phyloP scores from a whole-genome alignment of 1,284 basidiomycete genomes.

The Leucoagaricus sp. region DNA sequence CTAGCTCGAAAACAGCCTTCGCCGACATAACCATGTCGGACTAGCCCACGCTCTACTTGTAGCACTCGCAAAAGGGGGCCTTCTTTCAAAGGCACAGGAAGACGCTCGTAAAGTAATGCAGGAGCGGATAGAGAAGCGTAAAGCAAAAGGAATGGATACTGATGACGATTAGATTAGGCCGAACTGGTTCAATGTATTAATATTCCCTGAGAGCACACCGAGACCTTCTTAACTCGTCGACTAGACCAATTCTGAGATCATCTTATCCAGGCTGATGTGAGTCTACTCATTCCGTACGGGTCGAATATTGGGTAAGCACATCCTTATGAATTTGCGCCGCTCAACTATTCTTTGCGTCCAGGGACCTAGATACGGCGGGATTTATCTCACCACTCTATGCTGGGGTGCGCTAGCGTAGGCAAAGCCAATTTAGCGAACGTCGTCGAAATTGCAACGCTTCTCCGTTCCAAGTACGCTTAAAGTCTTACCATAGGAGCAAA shows the following conservation, averaged over 20 bases:
- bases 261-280: constrained; percentile 8
- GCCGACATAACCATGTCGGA: constrained; percentile 83
- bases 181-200: constrained; percentile 16
- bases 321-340: background rate
- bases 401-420: background rate
- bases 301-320: constrained; percentile 16
- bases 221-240: background rate
- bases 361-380: background rate
- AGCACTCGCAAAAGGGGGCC: constrained; percentile 68
- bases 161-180: constrained; percentile 47
- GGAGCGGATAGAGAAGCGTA: constrained; percentile 51
- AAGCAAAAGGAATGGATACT: constrained; percentile 53
- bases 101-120: constrained; percentile 50
- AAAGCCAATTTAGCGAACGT: background rate
- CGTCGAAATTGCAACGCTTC: background rate
- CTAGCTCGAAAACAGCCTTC: constrained; percentile 81
- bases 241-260: constrained; percentile 12
- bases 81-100: constrained; percentile 48
- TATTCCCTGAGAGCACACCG: constrained; percentile 8
- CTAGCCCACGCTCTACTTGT: constrained; percentile 71
- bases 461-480: background rate
- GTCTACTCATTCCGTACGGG: constrained; percentile 9
- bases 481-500: background rate
- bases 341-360: background rate
- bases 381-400: background rate